Evolutionary conservation across 2,329 filamentous ascomycete genomes (phyloP).

Genomic region (Cyclaneusma minus): DNA sequence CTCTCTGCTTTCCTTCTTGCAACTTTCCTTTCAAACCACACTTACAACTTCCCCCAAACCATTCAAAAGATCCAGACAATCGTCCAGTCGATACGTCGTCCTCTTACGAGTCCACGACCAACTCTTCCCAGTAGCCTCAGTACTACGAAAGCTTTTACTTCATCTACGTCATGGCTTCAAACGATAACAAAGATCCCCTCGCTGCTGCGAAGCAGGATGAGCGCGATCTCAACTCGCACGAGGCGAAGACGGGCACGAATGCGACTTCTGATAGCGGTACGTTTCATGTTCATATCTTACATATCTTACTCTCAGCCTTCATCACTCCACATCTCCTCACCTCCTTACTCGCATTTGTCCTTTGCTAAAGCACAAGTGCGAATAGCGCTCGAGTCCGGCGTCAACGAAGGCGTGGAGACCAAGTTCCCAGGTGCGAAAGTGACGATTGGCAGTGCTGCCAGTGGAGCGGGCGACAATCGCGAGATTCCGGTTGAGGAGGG

Average conservation of each 20-base stretch:
- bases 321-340: neutral
- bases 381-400: constrained; percentile 28
- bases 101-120: too few species aligned
- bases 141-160: too few species aligned
- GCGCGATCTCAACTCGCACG: constrained; percentile 27
- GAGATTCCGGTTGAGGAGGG: constrained; percentile 30
- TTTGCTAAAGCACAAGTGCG: neutral
- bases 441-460: constrained; percentile 25
- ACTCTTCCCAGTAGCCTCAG: too few species aligned
- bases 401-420: constrained; percentile 23
- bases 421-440: constrained; percentile 29
- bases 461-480: constrained; percentile 27
- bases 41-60: too few species aligned
- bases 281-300: constrained; percentile 3
- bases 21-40: too few species aligned
- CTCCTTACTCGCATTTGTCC: neutral
- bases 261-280: constrained; percentile 22
- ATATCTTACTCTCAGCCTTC: neutral
- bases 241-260: constrained; percentile 20
- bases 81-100: too few species aligned
- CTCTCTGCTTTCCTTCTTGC: too few species aligned
- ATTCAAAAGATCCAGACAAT: too few species aligned
- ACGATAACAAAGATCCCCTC: constrained; percentile 26
- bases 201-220: constrained; percentile 30
- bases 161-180: too few species aligned